phyloP scores from a whole-genome alignment of 345 rosid species.

The Brassica cretica region DNA sequence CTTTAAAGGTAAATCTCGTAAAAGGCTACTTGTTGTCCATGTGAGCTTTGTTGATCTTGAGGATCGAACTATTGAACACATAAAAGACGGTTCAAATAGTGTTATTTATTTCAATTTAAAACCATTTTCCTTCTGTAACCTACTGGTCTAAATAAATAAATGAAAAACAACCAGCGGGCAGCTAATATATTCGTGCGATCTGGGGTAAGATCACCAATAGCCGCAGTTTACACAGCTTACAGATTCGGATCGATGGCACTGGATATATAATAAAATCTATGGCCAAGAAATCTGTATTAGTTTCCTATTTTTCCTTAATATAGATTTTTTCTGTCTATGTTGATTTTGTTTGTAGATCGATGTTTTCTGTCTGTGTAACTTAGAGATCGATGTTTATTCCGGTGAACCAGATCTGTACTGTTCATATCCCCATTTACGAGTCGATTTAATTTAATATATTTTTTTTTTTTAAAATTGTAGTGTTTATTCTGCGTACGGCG shows the following conservation, averaged over 20 bases:
- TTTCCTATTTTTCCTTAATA: background rate
- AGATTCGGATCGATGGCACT: background rate
- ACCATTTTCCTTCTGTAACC: conserved; percentile 10
- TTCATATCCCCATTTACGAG: too few species aligned
- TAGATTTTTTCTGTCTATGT: background rate
- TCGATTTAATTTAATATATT: too few species aligned
- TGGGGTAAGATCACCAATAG: background rate
- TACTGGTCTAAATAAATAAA: background rate
- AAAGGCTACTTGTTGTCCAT: conserved; percentile 30
- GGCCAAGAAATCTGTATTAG: background rate
- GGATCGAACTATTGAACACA: background rate
- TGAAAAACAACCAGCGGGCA: background rate
- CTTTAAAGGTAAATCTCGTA: conserved; percentile 9
- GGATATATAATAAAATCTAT: background rate
- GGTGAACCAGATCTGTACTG: too few species aligned
- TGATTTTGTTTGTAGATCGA: too few species aligned
- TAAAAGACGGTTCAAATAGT: background rate
- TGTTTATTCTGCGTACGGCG: background rate
- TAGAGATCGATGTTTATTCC: too few species aligned
- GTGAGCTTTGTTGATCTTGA: conserved; percentile 28
- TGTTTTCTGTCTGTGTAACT: too few species aligned
- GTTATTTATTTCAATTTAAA: conserved; percentile 13
- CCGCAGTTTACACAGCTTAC: background rate
- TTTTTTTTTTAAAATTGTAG: too few species aligned
- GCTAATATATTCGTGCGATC: background rate